Evolutionary conservation across 2,329 filamentous ascomycete genomes (phyloP).

Genomic region (Ceratocystis alfenasii): DNA sequence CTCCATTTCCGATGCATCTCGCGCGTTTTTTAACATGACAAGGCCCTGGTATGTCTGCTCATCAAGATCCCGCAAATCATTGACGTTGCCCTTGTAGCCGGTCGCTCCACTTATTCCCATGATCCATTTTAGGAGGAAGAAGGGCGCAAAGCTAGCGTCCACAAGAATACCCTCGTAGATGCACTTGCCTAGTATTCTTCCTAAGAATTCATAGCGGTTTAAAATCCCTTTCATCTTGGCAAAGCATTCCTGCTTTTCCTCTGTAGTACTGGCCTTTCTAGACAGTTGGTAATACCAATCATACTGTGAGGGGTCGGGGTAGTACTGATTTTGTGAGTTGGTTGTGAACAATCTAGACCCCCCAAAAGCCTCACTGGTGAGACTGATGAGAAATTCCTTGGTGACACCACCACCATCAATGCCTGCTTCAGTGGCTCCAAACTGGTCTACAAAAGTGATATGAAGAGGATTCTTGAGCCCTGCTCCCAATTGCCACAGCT

Average conservation of each 20-base stretch:
- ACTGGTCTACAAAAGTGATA: slow-evolving; percentile 91
- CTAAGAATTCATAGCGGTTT: slow-evolving; percentile 77
- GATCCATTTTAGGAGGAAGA: slow-evolving; percentile 90
- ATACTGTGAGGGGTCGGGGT: slow-evolving; percentile 70
- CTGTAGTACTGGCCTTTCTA: slow-evolving; percentile 26
- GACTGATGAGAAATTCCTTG: slow-evolving; percentile 87
- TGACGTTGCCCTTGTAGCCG: slow-evolving; percentile 74
- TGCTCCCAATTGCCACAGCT: slow-evolving; percentile 72
- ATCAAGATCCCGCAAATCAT: slow-evolving; percentile 86
- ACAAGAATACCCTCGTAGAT: slow-evolving; percentile 94
- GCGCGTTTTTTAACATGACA: slow-evolving; percentile 69
- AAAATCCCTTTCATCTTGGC: slow-evolving; percentile 39
- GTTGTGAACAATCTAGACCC: slow-evolving; percentile 59
- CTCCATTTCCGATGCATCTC: slow-evolving; percentile 41
- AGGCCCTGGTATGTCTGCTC: slow-evolving; percentile 83
- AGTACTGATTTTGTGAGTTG: slow-evolving; percentile 64
- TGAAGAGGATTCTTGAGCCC: slow-evolving; percentile 89
- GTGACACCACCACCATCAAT: slow-evolving; percentile 96
- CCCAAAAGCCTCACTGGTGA: slow-evolving; percentile 74
- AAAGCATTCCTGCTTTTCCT: background rate
- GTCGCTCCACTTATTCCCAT: slow-evolving; percentile 47
- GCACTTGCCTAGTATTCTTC: slow-evolving; percentile 88
- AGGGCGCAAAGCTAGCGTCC: slow-evolving; percentile 83
- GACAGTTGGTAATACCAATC: slow-evolving; percentile 55
- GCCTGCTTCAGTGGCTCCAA: slow-evolving; percentile 74